Base-by-base conservation (phyloP, 148 eudicot species). In the Camellia japonica region DNA sequence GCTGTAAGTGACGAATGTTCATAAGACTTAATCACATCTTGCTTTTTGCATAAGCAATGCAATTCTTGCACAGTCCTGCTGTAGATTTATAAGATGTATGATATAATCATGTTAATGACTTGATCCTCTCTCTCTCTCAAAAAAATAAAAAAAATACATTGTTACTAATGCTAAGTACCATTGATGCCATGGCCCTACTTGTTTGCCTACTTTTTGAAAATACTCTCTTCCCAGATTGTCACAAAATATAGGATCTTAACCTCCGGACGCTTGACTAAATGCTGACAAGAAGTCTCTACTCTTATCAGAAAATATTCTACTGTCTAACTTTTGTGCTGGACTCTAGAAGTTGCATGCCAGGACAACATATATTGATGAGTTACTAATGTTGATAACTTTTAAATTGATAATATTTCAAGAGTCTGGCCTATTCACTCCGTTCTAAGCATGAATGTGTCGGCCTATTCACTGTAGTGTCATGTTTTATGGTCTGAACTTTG, bases 1-100 rank as follows among this genome's bases (percentile, higher is more conserved):
- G 82, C 85, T 18, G 89, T 87, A 71, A 65, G 81, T 46, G 30
- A 46, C 55, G 15, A n/a, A 7, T 70, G 55, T n/a, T 18, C 3
- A 8, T 47, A 5, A 13, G 1, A 7, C 0, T 46, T 7, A 7
- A 19, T 6, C n/a, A 16, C 23, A 20, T 65, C 23, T 18, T 49
- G 5, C 11, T 71, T 19, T 20, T 1, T 71, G 43, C 4, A 8
- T 68, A 5, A 42, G 4, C 15, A 9, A 42, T 38, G 47, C 46
- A 41, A 12, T 41, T 67, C 71, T 38, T 67, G n/a, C 1, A 67
- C 19, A 41, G 16, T 3, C 41, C 47, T 67, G 11, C 18, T 67
- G 11, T 55, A 55, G 15, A 9, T 41, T 41, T 61, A 3, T 61
- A 16, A 61, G 20, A 59, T 61, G 65, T 61, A 18, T 19, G 23